phyloP scores from a whole-genome alignment of 495 filamentous ascomycete genomes.

The Hyaloscypha finlandica region DNA sequence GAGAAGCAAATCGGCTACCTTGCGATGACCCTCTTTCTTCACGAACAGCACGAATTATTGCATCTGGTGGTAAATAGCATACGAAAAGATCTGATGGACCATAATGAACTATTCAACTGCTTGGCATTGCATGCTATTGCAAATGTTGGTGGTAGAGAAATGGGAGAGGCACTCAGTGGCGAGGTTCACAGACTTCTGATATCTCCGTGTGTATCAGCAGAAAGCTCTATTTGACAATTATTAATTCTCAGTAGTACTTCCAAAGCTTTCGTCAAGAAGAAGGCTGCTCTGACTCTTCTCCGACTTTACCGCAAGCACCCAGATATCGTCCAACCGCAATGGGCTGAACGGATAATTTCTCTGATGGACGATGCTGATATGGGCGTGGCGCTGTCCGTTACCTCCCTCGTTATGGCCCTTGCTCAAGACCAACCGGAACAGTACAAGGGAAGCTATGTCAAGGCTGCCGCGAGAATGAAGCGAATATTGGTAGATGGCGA shows the following conservation, averaged over 20 bases:
- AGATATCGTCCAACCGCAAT: slow-evolving; percentile 90
- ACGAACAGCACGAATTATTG: slow-evolving; percentile 94
- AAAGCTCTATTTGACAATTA: not conserved
- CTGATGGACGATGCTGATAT: slow-evolving; percentile 97
- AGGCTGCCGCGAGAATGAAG: slow-evolving; percentile 87
- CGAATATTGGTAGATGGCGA: slow-evolving; percentile 87
- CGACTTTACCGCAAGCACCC: slow-evolving; percentile 94
- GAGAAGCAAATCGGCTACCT: slow-evolving; percentile 99
- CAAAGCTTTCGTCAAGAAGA: slow-evolving; percentile 99
- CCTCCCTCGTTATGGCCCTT: slow-evolving; percentile 93
- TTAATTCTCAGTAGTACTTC: slow-evolving; percentile 66
- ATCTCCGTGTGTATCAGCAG: slow-evolving; percentile 73
- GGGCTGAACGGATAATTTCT: slow-evolving; percentile 96
- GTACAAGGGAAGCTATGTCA: slow-evolving; percentile 92
- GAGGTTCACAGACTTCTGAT: slow-evolving; percentile 96
- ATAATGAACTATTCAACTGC: slow-evolving; percentile 97
- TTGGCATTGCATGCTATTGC: slow-evolving; percentile 98
- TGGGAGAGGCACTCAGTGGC: slow-evolving; percentile 89
- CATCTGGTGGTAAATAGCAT: slow-evolving; percentile 99
- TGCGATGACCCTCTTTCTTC: slow-evolving; percentile 94
- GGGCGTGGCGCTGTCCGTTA: slow-evolving; percentile 93
- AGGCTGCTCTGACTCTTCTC: slow-evolving; percentile 94
- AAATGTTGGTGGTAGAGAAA: slow-evolving; percentile 94
- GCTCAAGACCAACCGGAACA: slow-evolving; percentile 91
- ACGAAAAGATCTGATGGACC: slow-evolving; percentile 89